phyloP scores from a whole-genome alignment of 2,329 filamentous ascomycete species.

The Didymella arachidicola region DNA sequence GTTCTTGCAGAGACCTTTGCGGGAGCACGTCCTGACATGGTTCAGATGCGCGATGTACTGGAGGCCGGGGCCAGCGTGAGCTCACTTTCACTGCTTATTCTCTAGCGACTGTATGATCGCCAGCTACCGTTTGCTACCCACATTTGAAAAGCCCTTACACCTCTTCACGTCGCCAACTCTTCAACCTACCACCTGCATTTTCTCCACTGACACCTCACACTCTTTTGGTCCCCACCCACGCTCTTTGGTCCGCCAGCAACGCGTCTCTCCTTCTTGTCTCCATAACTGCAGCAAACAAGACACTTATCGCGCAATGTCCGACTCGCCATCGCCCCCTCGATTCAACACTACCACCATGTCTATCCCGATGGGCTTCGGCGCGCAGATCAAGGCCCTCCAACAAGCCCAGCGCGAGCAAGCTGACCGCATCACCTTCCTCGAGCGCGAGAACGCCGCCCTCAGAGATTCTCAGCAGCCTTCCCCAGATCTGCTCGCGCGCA shows the following conservation, averaged over 20 bases:
- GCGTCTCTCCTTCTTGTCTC: not conserved
- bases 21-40: not conserved
- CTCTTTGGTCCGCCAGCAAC: not conserved
- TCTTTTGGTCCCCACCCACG: not conserved
- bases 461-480: not conserved
- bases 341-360: not conserved
- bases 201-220: not conserved
- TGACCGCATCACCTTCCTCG: constrained; percentile 17
- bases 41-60: not conserved
- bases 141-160: not conserved
- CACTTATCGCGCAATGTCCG: not conserved
- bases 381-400: constrained; percentile 24
- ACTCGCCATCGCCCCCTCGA: not conserved
- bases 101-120: no score
- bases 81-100: not conserved
- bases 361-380: constrained; percentile 28
- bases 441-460: constrained; percentile 25
- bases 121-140: not conserved
- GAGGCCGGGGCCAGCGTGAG: not conserved
- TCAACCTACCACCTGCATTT: not conserved
- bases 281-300: not conserved
- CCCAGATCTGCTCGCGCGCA: constrained; percentile 2
- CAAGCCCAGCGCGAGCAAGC: constrained; percentile 21
- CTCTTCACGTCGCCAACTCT: not conserved
- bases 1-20: not conserved